These are phyloP conservation scores for Calycina marina DNA, from an alignment of 2,329 filamentous ascomycete genomes.

Conservation along the genomic window DNA sequence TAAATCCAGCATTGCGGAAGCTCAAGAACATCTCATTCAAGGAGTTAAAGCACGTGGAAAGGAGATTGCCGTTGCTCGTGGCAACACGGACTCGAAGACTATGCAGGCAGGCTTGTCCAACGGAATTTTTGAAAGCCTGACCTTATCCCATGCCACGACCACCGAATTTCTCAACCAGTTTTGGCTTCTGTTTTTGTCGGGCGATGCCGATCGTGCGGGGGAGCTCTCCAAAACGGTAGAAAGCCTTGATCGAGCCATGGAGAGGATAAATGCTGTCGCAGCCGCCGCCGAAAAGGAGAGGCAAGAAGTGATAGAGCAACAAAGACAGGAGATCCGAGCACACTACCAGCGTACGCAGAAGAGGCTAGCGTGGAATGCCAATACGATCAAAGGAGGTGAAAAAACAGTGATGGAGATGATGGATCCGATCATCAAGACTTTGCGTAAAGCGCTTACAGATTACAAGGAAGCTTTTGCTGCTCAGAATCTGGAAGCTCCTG, in stretches of 20 bases:
- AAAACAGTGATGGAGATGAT: slow-evolving; percentile 65
- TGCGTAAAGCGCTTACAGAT: slow-evolving; percentile 54
- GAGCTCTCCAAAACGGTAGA: slow-evolving; percentile 75
- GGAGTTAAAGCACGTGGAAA: slow-evolving; percentile 47
- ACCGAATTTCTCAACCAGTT: slow-evolving; percentile 96
- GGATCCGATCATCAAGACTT: slow-evolving; percentile 54
- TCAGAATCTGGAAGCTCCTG: slow-evolving; percentile 28
- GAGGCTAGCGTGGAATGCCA: slow-evolving; percentile 54
- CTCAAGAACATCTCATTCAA: slow-evolving; percentile 50
- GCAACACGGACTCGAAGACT: slow-evolving; percentile 25
- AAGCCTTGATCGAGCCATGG: slow-evolving; percentile 61
- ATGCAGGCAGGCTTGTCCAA: slow-evolving; percentile 29
- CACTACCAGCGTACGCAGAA: slow-evolving; percentile 59
- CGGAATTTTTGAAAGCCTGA: slow-evolving; percentile 44
- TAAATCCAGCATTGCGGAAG: slow-evolving; percentile 46
- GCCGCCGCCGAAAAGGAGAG: slow-evolving; percentile 66
- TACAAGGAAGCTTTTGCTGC: slow-evolving; percentile 60
- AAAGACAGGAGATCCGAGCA: slow-evolving; percentile 56
- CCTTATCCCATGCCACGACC: slow-evolving; percentile 77
- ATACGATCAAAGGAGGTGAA: slow-evolving; percentile 57
- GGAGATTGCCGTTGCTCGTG: slow-evolving; percentile 40
- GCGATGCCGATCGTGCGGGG: slow-evolving; percentile 62
- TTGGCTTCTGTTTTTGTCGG: slow-evolving; percentile 83
- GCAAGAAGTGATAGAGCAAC: slow-evolving; percentile 46
- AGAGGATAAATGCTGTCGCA: slow-evolving; percentile 68